Evolutionary conservation across 257 asterid species (phyloP), one percentile per base, ranked within the genome.

Genomic region (Nicotiana undulata): DNA sequence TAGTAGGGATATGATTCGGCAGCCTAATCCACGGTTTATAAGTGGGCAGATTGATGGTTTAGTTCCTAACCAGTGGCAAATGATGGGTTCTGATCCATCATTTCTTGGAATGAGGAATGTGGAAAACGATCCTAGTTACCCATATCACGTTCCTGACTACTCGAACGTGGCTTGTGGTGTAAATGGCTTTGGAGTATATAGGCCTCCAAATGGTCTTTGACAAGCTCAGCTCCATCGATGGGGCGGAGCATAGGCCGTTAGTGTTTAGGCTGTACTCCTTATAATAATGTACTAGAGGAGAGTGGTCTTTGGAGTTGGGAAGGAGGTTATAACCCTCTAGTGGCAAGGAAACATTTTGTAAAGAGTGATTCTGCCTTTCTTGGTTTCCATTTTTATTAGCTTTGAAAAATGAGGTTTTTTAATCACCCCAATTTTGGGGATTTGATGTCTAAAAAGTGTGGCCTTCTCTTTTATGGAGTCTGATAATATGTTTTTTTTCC

Each of bases 151-250:
- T n/a, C 86, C 88, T 1, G 98, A 95, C 56, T 93, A 92, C 85
- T 77, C 87, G 32, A 89, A 88, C 79, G 80, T 83, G 56, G 55
- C 87, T 3, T 86, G 80, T 40, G 93, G 94, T 37, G 85, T 87
- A 81, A 94, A 89, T 75, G 91, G 92, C 49, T 94, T 88, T 85
- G 75, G 90, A 3, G 85, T 89, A 32, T 93, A 86, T 88, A 88
- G 93, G 84, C 97, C 98, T 44, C 89, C 95, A 15, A 94, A 84
- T 81, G 97, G 98, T 75, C 92, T 58, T 80, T 94, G 87, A 89
- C 51, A 53, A 56, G 68, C 49, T 9, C 49, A 40, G 49, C 49
- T 40, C 49, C 10, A 40, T 40, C 49, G 49, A 40, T 40, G 49
- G 49, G 74, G 16, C 63, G 56, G 83, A 77, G 52, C 44, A 40